Conservation (phyloP, 805 yeast species). For the Candida pseudoglaebosa region DNA sequence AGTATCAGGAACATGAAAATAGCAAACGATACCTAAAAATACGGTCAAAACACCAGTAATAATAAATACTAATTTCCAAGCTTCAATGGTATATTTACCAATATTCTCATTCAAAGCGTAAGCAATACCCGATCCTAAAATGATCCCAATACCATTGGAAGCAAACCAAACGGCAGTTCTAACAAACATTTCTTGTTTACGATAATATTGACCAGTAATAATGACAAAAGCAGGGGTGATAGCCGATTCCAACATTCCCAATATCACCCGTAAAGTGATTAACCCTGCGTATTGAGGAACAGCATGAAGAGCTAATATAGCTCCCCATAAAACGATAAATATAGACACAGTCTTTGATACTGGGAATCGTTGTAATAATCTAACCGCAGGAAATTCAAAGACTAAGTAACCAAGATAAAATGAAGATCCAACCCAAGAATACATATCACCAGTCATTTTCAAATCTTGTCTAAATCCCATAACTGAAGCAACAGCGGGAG, state of each 20-base stretch:
- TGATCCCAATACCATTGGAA: slow-evolving; percentile 31
- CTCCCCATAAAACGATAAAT: slow-evolving; percentile 61
- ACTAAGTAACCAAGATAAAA: slow-evolving; percentile 56
- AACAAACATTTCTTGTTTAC: slow-evolving; percentile 30
- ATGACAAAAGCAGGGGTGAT: slow-evolving; percentile 41
- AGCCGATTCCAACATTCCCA: slow-evolving; percentile 36
- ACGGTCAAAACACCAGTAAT: slow-evolving; percentile 59
- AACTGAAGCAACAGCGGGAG: slow-evolving; percentile 36
- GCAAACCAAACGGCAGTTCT: slow-evolving; percentile 35
- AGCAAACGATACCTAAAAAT: slow-evolving; percentile 44
- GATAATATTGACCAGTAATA: slow-evolving; percentile 32
- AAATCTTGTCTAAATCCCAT: slow-evolving; percentile 36
- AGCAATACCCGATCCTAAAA: slow-evolving; percentile 47
- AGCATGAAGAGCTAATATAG: slow-evolving; percentile 50
- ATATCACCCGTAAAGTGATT: slow-evolving; percentile 34
- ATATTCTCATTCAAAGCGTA: slow-evolving; percentile 45
- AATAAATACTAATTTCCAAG: slow-evolving; percentile 62
- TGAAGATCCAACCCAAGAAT: slow-evolving; percentile 36
- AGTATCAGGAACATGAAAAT: slow-evolving; percentile 39
- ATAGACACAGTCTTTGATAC: slow-evolving; percentile 48
- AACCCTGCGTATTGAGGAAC: slow-evolving; percentile 43
- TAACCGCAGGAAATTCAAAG: slow-evolving; percentile 49
- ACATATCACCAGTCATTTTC: slow-evolving; percentile 31
- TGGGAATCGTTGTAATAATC: slow-evolving; percentile 52
- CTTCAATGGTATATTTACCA: slow-evolving; percentile 35